Evolutionary conservation across 1,139 yeast species (phyloP).

Genomic region (Zhuliangozyma parablackwelliae): DNA sequence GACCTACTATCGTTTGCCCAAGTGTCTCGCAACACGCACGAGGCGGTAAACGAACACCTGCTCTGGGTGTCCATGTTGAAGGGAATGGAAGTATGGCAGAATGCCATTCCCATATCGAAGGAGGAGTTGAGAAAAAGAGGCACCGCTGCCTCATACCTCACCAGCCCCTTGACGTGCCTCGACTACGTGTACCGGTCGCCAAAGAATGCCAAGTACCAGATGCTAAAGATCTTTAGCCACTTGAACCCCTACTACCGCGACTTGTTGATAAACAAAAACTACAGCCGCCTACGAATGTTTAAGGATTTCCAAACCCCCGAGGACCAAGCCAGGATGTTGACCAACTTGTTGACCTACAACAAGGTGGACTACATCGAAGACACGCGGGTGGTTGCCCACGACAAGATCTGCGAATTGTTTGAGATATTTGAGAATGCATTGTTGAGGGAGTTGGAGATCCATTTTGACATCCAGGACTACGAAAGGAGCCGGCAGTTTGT

Average conservation of each 20-base stretch:
- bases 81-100: slow-evolving; percentile 47
- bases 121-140: slow-evolving; percentile 6
- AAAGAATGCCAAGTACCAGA: slow-evolving; percentile 39
- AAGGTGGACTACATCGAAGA: slow-evolving; percentile 33
- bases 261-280: slow-evolving; percentile 41
- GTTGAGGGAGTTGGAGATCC: slow-evolving; percentile 63
- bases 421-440: slow-evolving; percentile 75
- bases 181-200: slow-evolving; percentile 35
- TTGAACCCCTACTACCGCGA: slow-evolving; percentile 46
- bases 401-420: slow-evolving; percentile 51
- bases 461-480: slow-evolving; percentile 50
- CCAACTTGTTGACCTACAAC: slow-evolving; percentile 36
- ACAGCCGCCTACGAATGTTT: slow-evolving; percentile 45
- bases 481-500: slow-evolving; percentile 31
- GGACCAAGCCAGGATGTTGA: slow-evolving; percentile 43
- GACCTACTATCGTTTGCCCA: slow-evolving; percentile 34
- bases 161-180: slow-evolving; percentile 37
- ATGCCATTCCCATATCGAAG: slow-evolving; percentile 10
- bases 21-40: slow-evolving; percentile 36
- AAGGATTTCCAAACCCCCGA: slow-evolving; percentile 45
- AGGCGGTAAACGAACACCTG: slow-evolving; percentile 32
- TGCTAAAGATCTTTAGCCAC: slow-evolving; percentile 38
- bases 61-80: slow-evolving; percentile 53
- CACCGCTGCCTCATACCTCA: slow-evolving; percentile 5
- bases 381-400: slow-evolving; percentile 32